Evolutionary conservation across 108 stramenopile genomes (phyloP).

Genomic region (Cyclostephanos tholiformis): DNA sequence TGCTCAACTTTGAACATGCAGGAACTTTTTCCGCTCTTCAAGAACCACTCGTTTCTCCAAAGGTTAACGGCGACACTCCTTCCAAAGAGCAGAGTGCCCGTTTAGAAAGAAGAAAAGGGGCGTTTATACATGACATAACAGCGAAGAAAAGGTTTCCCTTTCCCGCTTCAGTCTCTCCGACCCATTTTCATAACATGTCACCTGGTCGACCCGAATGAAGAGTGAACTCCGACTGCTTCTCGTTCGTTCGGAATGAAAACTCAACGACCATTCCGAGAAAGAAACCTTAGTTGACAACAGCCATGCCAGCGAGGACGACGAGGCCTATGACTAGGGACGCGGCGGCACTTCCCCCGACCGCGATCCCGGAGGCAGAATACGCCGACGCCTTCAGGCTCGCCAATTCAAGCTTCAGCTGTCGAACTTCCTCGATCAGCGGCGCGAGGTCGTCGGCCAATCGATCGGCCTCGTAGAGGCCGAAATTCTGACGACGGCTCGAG

Average conservation of each 20-base stretch:
- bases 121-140: slow-evolving; percentile 40
- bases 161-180: slow-evolving; percentile 38
- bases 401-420: slow-evolving; percentile 29
- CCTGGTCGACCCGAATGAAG: not conserved
- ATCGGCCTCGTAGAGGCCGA: slow-evolving; percentile 36
- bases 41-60: not conserved
- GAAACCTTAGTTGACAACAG: slow-evolving; percentile 1
- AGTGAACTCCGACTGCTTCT: not conserved
- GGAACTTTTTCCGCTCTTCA: slow-evolving; percentile 49
- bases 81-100: not conserved
- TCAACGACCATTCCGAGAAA: not conserved
- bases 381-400: slow-evolving; percentile 25
- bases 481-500: slow-evolving; percentile 27
- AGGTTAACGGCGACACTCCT: not conserved
- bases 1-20: not conserved
- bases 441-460: slow-evolving; percentile 32
- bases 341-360: not conserved
- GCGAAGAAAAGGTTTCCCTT: not conserved
- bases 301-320: slow-evolving; percentile 2
- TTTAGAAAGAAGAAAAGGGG: not conserved
- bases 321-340: slow-evolving; percentile 13
- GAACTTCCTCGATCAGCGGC: slow-evolving; percentile 25
- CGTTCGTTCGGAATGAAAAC: not conserved
- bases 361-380: slow-evolving; percentile 2
- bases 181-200: not conserved